phyloP scores from a whole-genome alignment of 2,329 filamentous ascomycete species.

The Ceratocystis papillata region DNA sequence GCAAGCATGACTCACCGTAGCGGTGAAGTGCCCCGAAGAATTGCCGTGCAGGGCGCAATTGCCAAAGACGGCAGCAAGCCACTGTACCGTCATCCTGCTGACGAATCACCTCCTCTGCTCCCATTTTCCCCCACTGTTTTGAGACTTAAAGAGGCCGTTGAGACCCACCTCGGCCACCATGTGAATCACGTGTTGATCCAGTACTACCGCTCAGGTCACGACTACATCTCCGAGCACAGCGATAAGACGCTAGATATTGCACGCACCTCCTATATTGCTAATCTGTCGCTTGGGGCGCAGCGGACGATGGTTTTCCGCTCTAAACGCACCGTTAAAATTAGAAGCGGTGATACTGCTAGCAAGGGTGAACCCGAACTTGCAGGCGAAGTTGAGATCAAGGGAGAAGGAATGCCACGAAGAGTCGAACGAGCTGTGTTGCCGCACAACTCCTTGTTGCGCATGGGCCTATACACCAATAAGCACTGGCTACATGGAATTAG shows the following conservation, averaged over 20 bases:
- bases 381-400: conserved; percentile 31
- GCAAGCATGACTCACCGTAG: conserved; percentile 86
- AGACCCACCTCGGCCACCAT: conserved; percentile 62
- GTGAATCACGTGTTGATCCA: conserved; percentile 92
- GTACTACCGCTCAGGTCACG: conserved; percentile 74
- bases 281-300: conserved; percentile 85
- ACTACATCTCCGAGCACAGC: conserved; percentile 92
- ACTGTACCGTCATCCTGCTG: conserved; percentile 88
- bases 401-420: conserved; percentile 34
- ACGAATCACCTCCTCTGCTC: conserved; percentile 68
- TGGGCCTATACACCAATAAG: conserved; percentile 71
- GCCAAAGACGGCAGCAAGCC: conserved; percentile 62
- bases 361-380: too few relatives aligned
- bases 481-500: conserved; percentile 89
- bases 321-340: conserved; percentile 47
- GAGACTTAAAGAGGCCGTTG: conserved; percentile 55
- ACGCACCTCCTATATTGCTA: conserved; percentile 71
- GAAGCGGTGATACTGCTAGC: conserved; percentile 23
- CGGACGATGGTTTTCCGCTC: conserved; percentile 81
- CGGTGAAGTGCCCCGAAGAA: conserved; percentile 80
- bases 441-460: conserved; percentile 78
- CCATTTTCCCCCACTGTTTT: conserved; percentile 66
- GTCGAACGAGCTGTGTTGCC: conserved; percentile 63
- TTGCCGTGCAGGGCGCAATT: conserved; percentile 74
- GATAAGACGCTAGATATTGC: conserved; percentile 94